These are phyloP conservation scores for Datisca glomerata DNA, from an alignment of 306 rosid species.

Conservation along the genomic window DNA sequence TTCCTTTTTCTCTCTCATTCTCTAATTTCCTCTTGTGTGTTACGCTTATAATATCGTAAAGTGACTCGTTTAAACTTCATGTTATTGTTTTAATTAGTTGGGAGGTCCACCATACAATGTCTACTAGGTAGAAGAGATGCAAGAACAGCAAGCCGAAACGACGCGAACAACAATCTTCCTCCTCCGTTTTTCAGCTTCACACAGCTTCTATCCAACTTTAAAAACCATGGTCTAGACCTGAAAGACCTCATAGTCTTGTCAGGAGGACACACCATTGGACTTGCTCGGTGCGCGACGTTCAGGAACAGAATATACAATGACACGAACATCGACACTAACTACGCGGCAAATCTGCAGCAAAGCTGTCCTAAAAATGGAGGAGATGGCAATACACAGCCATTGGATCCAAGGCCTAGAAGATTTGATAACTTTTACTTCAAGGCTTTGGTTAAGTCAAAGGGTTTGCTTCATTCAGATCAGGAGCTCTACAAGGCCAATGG, in stretches of 20 bases:
- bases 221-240: slow-evolving; percentile 21
- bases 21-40: no score
- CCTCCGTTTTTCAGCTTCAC: slow-evolving; percentile 17
- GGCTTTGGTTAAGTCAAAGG: slow-evolving; percentile 15
- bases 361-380: slow-evolving; percentile 21
- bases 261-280: slow-evolving; percentile 32
- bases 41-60: no score
- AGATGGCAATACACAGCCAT: slow-evolving; percentile 7
- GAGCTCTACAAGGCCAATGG: slow-evolving; percentile 26
- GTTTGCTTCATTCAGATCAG: slow-evolving; percentile 34
- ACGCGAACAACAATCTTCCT: slow-evolving; percentile 19
- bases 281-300: slow-evolving; percentile 16
- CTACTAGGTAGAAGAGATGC: slow-evolving; percentile 26
- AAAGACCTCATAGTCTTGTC: slow-evolving; percentile 22
- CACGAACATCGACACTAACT: slow-evolving; percentile 14
- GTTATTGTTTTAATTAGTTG: slow-evolving; percentile 5
- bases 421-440: slow-evolving; percentile 21
- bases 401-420: slow-evolving; percentile 16
- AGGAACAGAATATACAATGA: slow-evolving; percentile 21
- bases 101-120: slow-evolving; percentile 19
- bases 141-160: slow-evolving; percentile 14
- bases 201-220: slow-evolving; percentile 24
- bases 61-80: not conserved
- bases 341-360: slow-evolving; percentile 10
- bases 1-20: no score